Conservation (phyloP, 202 grass and related monocot species). For the Setaria viridis region DNA sequence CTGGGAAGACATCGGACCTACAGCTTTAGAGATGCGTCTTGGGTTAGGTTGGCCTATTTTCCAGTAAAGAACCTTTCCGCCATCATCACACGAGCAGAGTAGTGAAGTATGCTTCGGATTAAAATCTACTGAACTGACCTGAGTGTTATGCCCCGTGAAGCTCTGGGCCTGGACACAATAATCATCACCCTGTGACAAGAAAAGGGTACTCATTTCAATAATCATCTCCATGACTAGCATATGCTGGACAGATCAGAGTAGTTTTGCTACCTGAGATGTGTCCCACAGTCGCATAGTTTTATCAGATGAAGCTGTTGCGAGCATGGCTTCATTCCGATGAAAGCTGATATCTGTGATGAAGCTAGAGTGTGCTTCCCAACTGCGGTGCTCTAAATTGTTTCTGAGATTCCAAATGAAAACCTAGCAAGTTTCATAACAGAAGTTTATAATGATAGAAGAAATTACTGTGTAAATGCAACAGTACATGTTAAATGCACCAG, state of each 20-base stretch:
- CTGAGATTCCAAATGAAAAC: slow-evolving; percentile 64
- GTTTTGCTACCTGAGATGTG: slow-evolving; percentile 56
- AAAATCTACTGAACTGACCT: slow-evolving; percentile 66
- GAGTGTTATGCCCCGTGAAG: slow-evolving; percentile 55
- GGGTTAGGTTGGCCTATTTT: slow-evolving; percentile 36
- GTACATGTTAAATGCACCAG: neutral
- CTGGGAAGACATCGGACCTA: neutral
- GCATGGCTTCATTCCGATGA: slow-evolving; percentile 40
- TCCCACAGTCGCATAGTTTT: slow-evolving; percentile 72
- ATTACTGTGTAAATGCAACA: neutral
- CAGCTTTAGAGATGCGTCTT: slow-evolving; percentile 41
- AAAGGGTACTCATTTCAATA: neutral
- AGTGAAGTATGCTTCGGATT: slow-evolving; percentile 53
- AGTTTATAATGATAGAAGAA: neutral
- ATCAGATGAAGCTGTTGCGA: slow-evolving; percentile 72
- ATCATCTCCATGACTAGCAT: neutral
- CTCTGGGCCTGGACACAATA: slow-evolving; percentile 34
- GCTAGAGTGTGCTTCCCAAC: slow-evolving; percentile 52
- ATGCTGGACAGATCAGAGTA: neutral
- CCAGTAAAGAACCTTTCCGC: slow-evolving; percentile 67
- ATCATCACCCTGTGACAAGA: slow-evolving; percentile 43
- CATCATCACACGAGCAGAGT: slow-evolving; percentile 60
- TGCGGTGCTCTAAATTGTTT: slow-evolving; percentile 50
- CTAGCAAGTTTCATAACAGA: slow-evolving; percentile 25
- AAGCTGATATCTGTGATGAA: slow-evolving; percentile 66